Evolutionary conservation across 257 asterid species (phyloP), one percentile per base, ranked within the genome.

Genomic region (Solanum piurae): DNA sequence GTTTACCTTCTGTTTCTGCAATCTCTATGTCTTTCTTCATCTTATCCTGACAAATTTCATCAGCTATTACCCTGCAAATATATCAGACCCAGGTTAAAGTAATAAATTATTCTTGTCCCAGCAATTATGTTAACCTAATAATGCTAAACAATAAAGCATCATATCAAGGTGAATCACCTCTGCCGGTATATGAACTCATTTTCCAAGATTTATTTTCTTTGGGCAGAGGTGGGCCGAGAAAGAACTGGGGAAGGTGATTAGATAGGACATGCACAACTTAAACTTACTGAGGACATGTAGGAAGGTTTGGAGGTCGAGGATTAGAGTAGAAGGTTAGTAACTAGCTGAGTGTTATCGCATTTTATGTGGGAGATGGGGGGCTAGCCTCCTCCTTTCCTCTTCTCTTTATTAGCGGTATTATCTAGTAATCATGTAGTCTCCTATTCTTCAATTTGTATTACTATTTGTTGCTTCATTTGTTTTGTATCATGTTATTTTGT

Each of bases 1-100:
- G 96, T 87, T 95, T 90, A 80, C 90, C 91, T 83, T 97, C 99
- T 79, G 89, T 92, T 83, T 96, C 98, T 90, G 91, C 77, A 29
- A 85, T 88, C 23, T 97, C 99, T 72, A 87, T 91, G 86, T 93
- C 98, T 91, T 93, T 95, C 86, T 91, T 88, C 91, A 88, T 79
- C 62, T 90, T 92, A 68, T 90, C 93, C 80, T 85, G 89, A 90
- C 87, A 68, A 13, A 86, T 75, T 77, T 90, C 95, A 68, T 92
- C 93, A 84, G 33, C 42, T 76, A 80, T 83, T 71, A 88, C 85
- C 94, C 98, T 92, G 87, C 46, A 84, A 60, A 90, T 18, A 86
- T 46, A 90, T 83, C 85, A 62, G 74, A 87, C 72, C 68, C 13
- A 55, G 84, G 25, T 29, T 85, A 85, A 80, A 80, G 69, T 2